These are phyloP conservation scores for Phoma herbarum DNA, from an alignment of 2,329 filamentous ascomycete species.

Conservation along the genomic window DNA sequence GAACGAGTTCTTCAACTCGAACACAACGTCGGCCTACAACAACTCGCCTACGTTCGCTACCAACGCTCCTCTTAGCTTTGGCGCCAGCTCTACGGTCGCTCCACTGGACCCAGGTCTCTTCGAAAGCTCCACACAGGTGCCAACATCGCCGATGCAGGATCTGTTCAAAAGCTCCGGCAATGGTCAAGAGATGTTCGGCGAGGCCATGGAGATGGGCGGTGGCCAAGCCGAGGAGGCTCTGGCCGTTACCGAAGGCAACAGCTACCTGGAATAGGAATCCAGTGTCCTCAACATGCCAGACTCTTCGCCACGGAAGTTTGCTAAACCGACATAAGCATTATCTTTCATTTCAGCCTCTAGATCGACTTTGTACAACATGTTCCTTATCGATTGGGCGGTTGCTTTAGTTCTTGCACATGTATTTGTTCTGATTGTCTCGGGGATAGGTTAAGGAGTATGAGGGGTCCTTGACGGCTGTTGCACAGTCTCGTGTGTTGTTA, in stretches of 20 bases:
- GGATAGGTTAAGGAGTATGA: constrained; percentile 1
- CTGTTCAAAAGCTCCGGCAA: constrained; percentile 50
- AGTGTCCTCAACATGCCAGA: constrained; percentile 7
- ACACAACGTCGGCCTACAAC: constrained; percentile 38
- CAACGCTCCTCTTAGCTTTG: constrained; percentile 42
- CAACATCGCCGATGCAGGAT: constrained; percentile 48
- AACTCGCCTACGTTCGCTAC: constrained; percentile 49
- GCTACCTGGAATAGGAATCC: constrained; percentile 44
- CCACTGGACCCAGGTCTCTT: constrained; percentile 51
- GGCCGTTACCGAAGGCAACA: constrained; percentile 47
- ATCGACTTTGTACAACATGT: constrained; percentile 10
- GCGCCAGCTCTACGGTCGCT: constrained; percentile 39
- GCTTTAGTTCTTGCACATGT: constrained; percentile 18
- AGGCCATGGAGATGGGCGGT: constrained; percentile 47
- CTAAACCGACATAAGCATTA: background rate
- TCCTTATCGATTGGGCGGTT: background rate
- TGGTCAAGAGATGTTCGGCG: constrained; percentile 49
- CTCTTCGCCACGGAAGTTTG: background rate
- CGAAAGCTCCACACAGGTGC: constrained; percentile 41
- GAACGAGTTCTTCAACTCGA: constrained; percentile 46
- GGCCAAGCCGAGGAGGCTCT: constrained; percentile 51
- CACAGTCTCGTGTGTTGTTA: constrained; percentile 3
- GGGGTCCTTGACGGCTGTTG: background rate
- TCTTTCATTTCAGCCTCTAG: background rate
- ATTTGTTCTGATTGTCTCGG: constrained; percentile 14